Conservation (phyloP, 2,329 filamentous ascomycete species). For the Beauveria brongniartii region DNA sequence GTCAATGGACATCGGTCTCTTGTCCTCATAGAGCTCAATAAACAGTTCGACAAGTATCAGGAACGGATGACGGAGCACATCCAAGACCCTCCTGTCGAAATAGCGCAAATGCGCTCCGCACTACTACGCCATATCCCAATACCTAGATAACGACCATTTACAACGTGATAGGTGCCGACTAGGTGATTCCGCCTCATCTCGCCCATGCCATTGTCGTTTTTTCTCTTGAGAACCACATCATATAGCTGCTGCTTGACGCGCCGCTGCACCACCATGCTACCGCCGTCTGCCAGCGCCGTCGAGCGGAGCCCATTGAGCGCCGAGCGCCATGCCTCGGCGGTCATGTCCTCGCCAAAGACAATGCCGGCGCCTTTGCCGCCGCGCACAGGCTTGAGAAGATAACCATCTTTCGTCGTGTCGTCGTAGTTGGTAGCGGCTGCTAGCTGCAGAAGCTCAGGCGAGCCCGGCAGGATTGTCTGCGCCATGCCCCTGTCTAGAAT, state of each 20-base stretch:
- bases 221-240: slow-evolving; percentile 21
- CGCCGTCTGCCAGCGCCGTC: background rate
- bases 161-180: slow-evolving; percentile 26
- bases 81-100: slow-evolving; percentile 25
- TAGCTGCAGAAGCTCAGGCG: slow-evolving; percentile 18
- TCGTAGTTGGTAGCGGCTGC: slow-evolving; percentile 1
- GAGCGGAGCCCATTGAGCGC: slow-evolving; percentile 16
- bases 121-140: slow-evolving; percentile 25
- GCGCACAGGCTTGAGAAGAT: slow-evolving; percentile 30
- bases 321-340: background rate
- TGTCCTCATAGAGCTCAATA: no score
- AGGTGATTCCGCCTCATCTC: slow-evolving; percentile 21
- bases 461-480: slow-evolving; percentile 27
- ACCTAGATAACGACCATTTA: slow-evolving; percentile 21
- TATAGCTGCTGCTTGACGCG: slow-evolving; percentile 24
- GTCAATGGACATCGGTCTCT: no score
- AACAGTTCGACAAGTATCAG: background rate
- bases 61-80: slow-evolving; percentile 24
- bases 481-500: slow-evolving; percentile 21
- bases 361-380: slow-evolving; percentile 33
- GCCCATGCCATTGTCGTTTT: background rate
- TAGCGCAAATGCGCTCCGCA: slow-evolving; percentile 23
- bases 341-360: slow-evolving; percentile 30
- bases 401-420: slow-evolving; percentile 18
- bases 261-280: slow-evolving; percentile 21